Evolutionary conservation across 805 yeast genomes (phyloP), one percentile per base, ranked within the genome.

Genomic region (Monosporozyma servazzii): DNA sequence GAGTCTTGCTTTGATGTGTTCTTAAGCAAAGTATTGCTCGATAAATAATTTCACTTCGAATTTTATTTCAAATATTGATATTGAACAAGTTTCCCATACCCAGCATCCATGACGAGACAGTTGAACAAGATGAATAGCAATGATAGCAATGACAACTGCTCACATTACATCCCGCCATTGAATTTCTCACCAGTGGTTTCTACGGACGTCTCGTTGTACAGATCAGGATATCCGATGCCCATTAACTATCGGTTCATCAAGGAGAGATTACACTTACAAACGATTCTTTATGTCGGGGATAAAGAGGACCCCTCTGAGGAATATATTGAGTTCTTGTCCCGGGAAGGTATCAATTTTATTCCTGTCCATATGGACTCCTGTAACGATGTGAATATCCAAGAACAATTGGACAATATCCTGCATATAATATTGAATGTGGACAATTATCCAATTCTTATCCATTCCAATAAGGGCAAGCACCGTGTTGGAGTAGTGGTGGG

Each of bases 391-490:
- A 82, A 83, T 63, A 71, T 75, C 56, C 78, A 82, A 3, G 72
- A 72, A 5, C 77, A 83, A 2, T 75, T 89, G 52, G 72, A 79
- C 23, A 63, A 68, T 21, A 82, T 87, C 1, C 69, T 86, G 42
- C 72, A 77, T 51, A 60, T 84, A 37, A 72, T 86, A 47, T 64
- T 82, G 31, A 77, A 84, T 59, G 74, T 73, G 46, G 79, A 81
- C 13, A 89, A 89, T 64, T 88, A 85, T 64, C 99, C 99, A 1
- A 80, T 91, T 11, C 72, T 91, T 51, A 78, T 91, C 11, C 98
- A 93, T 66, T 88, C 96, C 3, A 88, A 93, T 67, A 91, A 91
- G 71, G 99, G 99, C n/a, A 93, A 93, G 66, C 99, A 91, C 65
- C 70, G 99, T 43, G 90, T 88, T 2, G 98, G 98, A 0, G 90